phyloP scores from a whole-genome alignment of 352 stramenopile species.

The Phytopythium aichiense region DNA sequence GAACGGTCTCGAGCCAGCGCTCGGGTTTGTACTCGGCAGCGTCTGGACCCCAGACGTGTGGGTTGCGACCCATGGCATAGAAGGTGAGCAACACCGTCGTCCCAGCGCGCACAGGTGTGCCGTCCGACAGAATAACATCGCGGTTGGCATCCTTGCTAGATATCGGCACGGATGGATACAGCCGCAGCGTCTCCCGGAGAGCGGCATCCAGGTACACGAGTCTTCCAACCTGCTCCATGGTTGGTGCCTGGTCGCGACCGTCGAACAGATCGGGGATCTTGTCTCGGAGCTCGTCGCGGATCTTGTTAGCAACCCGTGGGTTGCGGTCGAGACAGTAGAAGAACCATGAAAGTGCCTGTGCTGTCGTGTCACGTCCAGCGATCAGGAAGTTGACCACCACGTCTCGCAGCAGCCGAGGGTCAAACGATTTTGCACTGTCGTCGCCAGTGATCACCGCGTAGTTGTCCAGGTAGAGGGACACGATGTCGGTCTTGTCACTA shows the following conservation, averaged over 20 bases:
- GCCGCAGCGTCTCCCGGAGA: conserved; percentile 53
- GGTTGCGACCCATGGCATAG: conserved; percentile 51
- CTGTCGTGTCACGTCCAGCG: conserved; percentile 70
- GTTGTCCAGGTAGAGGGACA: conserved; percentile 45
- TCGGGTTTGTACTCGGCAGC: conserved; percentile 60
- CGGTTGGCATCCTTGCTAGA: conserved; percentile 35
- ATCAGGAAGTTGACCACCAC: conserved; percentile 84
- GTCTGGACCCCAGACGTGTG: conserved; percentile 57
- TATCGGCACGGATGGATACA: conserved; percentile 60
- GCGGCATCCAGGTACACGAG: conserved; percentile 44
- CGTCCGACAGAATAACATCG: conserved; percentile 56
- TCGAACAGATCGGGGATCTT: conserved; percentile 6
- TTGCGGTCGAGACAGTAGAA: conserved; percentile 57
- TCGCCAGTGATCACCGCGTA: conserved; percentile 7
- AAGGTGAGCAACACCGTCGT: conserved; percentile 44
- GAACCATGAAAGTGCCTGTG: conserved; percentile 72
- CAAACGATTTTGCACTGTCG: conserved; percentile 5
- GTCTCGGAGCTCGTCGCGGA: conserved; percentile 36
- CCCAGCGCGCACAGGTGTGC: conserved; percentile 45
- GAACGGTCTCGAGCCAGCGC: conserved; percentile 47
- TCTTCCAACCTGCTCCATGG: conserved; percentile 33
- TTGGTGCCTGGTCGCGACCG: conserved; percentile 10
- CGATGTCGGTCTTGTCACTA: conserved; percentile 17
- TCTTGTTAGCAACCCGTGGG: conserved; percentile 30
- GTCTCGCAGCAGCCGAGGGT: conserved; percentile 50